A percentile compares a stretch with the other conserved stretches of the same genome.
These are phyloP conservation scores for Incumbomyces delicatus DNA, from an alignment of 2,329 filamentous ascomycete species.

Conservation along the genomic window DNA sequence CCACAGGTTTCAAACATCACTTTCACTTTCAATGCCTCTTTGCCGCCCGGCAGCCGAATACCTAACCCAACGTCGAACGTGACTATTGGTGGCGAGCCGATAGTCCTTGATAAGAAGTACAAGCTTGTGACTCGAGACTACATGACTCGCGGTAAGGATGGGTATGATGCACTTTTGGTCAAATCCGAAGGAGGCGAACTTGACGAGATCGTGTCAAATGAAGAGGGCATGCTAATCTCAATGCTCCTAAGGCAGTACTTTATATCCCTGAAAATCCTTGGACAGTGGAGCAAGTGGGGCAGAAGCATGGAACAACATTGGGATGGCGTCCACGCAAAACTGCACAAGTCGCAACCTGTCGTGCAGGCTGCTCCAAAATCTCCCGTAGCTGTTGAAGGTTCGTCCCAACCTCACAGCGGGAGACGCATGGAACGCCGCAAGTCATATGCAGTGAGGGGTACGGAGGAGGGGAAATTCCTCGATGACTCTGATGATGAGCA, in stretches of 20 bases:
- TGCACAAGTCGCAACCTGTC: slow-evolving; percentile 36
- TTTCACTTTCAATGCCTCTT: slow-evolving; percentile 60
- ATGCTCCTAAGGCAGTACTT: slow-evolving; percentile 86
- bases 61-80: slow-evolving; percentile 35
- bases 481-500: slow-evolving; percentile 44
- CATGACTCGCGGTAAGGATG: slow-evolving; percentile 82
- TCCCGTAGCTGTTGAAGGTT: slow-evolving; percentile 8
- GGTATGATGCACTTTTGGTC: slow-evolving; percentile 67
- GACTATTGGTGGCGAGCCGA: slow-evolving; percentile 49
- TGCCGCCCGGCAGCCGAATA: slow-evolving; percentile 53
- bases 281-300: slow-evolving; percentile 66
- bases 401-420: slow-evolving; percentile 5
- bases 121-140: slow-evolving; percentile 72
- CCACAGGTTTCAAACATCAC: slow-evolving; percentile 77
- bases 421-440: slow-evolving; percentile 26
- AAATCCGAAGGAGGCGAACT: slow-evolving; percentile 64
- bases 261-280: slow-evolving; percentile 70
- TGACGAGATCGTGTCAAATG: slow-evolving; percentile 71
- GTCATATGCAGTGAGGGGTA: slow-evolving; percentile 36
- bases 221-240: slow-evolving; percentile 77
- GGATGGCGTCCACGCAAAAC: slow-evolving; percentile 51
- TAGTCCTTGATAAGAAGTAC: slow-evolving; percentile 58
- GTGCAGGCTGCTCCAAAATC: slow-evolving; percentile 11
- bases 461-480: slow-evolving; percentile 24
- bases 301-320: slow-evolving; percentile 55